Percentiles rank a stretch among this genome's conserved stretches.
phyloP scores from a whole-genome alignment of 2,329 filamentous ascomycete genomes.

The Pyrenophora tritici-repentis region DNA sequence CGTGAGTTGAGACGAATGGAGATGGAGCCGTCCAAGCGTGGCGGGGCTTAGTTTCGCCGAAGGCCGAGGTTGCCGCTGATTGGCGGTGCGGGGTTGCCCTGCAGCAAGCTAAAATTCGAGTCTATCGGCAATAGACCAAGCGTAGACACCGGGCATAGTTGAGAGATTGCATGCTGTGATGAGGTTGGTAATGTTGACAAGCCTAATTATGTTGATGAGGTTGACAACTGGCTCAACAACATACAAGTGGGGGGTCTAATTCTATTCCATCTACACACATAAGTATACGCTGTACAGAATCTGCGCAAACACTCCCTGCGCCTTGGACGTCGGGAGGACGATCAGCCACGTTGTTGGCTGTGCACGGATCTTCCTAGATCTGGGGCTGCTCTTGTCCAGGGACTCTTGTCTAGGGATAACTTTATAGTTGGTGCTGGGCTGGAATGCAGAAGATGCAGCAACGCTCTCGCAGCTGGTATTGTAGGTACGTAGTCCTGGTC shows the following conservation, averaged over 20 bases:
- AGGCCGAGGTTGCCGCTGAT: background rate
- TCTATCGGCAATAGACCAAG: conserved; percentile 4
- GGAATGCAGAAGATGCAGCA: conserved; percentile 4
- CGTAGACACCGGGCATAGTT: conserved; percentile 1
- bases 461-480: no score
- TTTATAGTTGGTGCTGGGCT: background rate
- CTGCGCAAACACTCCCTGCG: no score
- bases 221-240: no score
- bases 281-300: no score
- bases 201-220: no score
- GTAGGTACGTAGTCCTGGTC: no score
- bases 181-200: no score
- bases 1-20: conserved; percentile 4
- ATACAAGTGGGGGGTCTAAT: no score
- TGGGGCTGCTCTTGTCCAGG: no score
- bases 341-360: conserved; percentile 14
- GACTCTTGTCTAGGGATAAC: background rate
- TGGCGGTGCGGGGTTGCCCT: conserved; percentile 5
- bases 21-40: background rate
- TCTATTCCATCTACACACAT: no score
- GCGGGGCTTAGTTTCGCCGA: conserved; percentile 3
- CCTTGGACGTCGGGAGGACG: no score
- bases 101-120: conserved; percentile 3
- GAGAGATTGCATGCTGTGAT: background rate
- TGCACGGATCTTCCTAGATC: conserved; percentile 1